Evolutionary conservation across 2,329 filamentous ascomycete genomes (phyloP), one percentile per base, ranked within the genome.

Genomic region (Pleurostoma richardsiae): DNA sequence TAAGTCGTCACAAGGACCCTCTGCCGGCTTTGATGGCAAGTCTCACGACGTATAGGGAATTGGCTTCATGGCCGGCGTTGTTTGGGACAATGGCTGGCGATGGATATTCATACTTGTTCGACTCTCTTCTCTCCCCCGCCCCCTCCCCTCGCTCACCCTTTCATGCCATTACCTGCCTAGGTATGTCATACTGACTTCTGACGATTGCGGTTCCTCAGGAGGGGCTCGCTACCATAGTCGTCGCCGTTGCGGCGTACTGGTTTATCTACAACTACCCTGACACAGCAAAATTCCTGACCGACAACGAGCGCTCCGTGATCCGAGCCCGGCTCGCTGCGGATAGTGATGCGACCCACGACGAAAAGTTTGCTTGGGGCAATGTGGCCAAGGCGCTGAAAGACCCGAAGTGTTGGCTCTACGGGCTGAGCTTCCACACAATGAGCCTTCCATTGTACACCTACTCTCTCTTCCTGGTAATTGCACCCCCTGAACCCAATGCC

Each of bases 321-420:
- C 74, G 80, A 27, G 70, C 75, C 7, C 79, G 87, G 0, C 71
- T 91, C 0, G 79, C 80, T 7, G 73, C 76, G 4, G 85, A 90
- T 54, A 83, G 78, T 51, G 86, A 90, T 56, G 81, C 85, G 0
- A 88, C 81, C 0, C 77, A 82, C 4, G 69, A 83, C 42, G 87
- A 92, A 53, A 59, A 67, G 1, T 90, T 91, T 56, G 77, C 68
- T 4, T 91, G 87, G 88, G 61, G 54, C 0, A 82, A 83, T 26
- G 86, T 90, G 0, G 47, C 63, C 28, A 70, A 78, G 19, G 86
- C 86, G 0, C 61, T 88, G 39, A 78, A 72, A 10, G 84, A 91
- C 54, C 77, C 79, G 2, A 88, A 84, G 58, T 83, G 83, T 56
- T 88, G 82, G 82, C 71, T 90, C 0, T 90, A 90, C 53, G 83